These are phyloP conservation scores for Penicillium pancosmium DNA, from an alignment of 495 filamentous ascomycete genomes.

Conservation along the genomic window DNA sequence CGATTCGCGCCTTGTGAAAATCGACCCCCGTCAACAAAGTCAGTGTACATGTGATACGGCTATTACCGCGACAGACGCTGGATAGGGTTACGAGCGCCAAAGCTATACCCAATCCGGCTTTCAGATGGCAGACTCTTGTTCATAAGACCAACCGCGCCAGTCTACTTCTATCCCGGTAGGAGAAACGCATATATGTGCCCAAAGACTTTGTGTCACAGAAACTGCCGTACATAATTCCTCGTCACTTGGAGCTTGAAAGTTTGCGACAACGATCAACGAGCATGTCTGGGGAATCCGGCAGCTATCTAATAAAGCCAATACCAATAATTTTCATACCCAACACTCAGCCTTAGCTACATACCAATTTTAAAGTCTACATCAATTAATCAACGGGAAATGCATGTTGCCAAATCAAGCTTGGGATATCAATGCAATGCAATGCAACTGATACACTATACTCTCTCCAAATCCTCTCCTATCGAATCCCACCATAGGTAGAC, in stretches of 20 bases:
- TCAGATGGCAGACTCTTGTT: constrained; percentile 1
- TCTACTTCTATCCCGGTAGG: background rate
- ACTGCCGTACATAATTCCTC: background rate
- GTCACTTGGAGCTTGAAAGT: background rate
- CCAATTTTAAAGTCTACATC: background rate
- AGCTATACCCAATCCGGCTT: background rate
- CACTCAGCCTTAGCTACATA: background rate
- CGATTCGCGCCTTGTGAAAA: background rate
- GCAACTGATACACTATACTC: constrained; percentile 1
- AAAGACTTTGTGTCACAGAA: background rate
- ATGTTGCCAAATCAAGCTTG: background rate
- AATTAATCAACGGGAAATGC: background rate
- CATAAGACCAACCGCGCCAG: background rate
- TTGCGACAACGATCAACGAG: background rate
- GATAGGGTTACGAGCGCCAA: too few species aligned
- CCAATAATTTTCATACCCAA: background rate
- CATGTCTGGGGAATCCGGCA: background rate
- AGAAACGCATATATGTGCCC: background rate
- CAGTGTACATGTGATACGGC: background rate
- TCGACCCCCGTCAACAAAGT: background rate
- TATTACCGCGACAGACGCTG: background rate
- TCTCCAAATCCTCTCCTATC: background rate
- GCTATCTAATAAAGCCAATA: background rate
- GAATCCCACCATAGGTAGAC: background rate
- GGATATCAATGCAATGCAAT: background rate